Conservation (phyloP, 2,329 filamentous ascomycete genomes). For the Ustilaginoidea virens region DNA sequence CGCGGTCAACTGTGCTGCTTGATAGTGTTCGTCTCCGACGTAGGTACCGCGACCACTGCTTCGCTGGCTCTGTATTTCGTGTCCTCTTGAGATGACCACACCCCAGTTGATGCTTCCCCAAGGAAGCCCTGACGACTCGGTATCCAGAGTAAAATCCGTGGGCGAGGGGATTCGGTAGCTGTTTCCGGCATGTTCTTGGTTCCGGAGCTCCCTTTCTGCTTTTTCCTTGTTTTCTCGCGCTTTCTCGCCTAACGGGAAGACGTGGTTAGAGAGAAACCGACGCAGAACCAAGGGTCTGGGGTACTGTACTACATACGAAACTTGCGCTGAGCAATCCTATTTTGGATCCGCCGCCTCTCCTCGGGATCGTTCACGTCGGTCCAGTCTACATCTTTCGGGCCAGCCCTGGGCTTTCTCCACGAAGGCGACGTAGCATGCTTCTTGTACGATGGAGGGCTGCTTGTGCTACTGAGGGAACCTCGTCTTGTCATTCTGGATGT, state of each 20-base stretch:
- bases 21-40: constrained; percentile 18
- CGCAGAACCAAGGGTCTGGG: too few relatives aligned
- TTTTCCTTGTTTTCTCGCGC: constrained; percentile 52
- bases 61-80: constrained; percentile 30
- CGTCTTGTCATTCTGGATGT: constrained; percentile 8
- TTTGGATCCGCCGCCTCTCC: constrained; percentile 60
- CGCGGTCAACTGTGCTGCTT: constrained; percentile 12
- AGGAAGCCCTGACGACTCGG: constrained; percentile 47
- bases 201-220: constrained; percentile 45
- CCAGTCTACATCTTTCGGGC: constrained; percentile 46
- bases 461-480: constrained; percentile 8
- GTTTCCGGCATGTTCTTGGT: constrained; percentile 46
- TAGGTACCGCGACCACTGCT: constrained; percentile 24
- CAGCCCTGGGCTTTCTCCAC: constrained; percentile 25
- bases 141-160: constrained; percentile 34
- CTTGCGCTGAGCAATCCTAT: constrained; percentile 60
- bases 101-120: constrained; percentile 56
- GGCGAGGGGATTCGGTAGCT: constrained; percentile 47
- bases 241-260: constrained; percentile 49
- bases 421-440: constrained; percentile 15
- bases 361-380: constrained; percentile 52
- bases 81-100: constrained; percentile 33
- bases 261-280: constrained; percentile 7
- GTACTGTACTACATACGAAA: constrained; percentile 45
- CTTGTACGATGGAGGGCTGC: constrained; percentile 6